phyloP scores from a whole-genome alignment of 495 filamentous ascomycete species.

The Chaetomium cochliodes region DNA sequence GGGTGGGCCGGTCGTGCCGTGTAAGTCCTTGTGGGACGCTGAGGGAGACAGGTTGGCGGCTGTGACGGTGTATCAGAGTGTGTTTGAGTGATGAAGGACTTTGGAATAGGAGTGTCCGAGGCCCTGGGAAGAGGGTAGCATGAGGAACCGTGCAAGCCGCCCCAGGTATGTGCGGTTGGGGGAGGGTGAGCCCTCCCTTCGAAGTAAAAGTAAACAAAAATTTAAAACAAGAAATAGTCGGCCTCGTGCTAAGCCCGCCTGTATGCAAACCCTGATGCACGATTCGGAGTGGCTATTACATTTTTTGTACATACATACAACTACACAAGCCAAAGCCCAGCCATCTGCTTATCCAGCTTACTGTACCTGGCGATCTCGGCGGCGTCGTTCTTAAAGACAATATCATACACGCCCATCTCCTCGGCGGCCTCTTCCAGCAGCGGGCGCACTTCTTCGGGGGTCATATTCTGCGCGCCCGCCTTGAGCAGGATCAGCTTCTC shows the following conservation, averaged over 20 bases:
- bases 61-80: constrained; percentile 30
- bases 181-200: too few relatives aligned
- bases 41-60: constrained; percentile 24
- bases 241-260: too few relatives aligned
- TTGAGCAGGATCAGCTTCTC: constrained; percentile 45
- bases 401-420: constrained; percentile 56
- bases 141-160: too few relatives aligned
- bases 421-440: constrained; percentile 46
- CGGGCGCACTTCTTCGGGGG: constrained; percentile 40
- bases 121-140: too few relatives aligned
- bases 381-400: constrained; percentile 28
- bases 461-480: constrained; percentile 36
- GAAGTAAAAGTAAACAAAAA: too few relatives aligned
- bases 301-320: not conserved
- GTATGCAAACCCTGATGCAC: too few relatives aligned
- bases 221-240: too few relatives aligned
- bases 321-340: not conserved
- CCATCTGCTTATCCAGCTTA: constrained; percentile 25
- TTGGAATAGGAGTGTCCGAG: too few relatives aligned
- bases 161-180: too few relatives aligned
- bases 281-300: constrained; percentile 57
- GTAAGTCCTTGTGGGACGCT: constrained; percentile 29
- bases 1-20: constrained; percentile 27
- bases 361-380: constrained; percentile 25
- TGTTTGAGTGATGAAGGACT: constrained; percentile 34